Evolutionary conservation across 306 rosid genomes (phyloP).

Genomic region (Psophocarpus tetragonolobus): DNA sequence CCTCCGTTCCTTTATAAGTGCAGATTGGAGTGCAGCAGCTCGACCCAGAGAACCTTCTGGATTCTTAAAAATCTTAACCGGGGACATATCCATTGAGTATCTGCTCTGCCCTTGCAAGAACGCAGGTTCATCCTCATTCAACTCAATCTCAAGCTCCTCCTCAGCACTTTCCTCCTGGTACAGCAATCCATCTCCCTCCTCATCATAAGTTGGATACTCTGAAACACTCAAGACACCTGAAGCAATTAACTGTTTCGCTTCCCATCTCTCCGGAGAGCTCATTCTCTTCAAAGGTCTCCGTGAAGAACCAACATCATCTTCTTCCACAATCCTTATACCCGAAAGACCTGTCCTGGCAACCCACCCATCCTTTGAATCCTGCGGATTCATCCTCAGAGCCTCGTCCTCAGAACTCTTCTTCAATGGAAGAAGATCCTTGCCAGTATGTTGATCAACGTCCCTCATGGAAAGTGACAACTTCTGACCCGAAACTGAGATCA

Average conservation of each 20-base stretch:
- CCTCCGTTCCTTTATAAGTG: constrained; percentile 89
- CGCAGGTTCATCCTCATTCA: constrained; percentile 88
- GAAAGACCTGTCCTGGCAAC: constrained; percentile 75
- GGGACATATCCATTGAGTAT: constrained; percentile 84
- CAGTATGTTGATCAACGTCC: constrained; percentile 81
- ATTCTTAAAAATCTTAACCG: constrained; percentile 89
- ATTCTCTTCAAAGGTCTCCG: constrained; percentile 88
- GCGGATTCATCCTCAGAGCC: constrained; percentile 57
- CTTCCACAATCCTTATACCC: constrained; percentile 83
- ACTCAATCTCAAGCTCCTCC: constrained; percentile 88
- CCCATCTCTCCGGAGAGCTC: constrained; percentile 97
- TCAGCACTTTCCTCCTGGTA: constrained; percentile 88
- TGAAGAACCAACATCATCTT: constrained; percentile 49
- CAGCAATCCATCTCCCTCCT: constrained; percentile 76
- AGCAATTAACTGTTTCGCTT: constrained; percentile 84
- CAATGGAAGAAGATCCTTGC: constrained; percentile 80
- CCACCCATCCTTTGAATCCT: constrained; percentile 64
- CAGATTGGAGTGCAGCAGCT: constrained; percentile 92
- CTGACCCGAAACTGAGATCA: constrained; percentile 72
- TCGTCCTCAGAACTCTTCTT: constrained; percentile 64
- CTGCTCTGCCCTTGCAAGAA: constrained; percentile 88
- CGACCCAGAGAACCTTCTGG: constrained; percentile 89
- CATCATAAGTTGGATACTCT: constrained; percentile 81
- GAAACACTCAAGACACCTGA: constrained; percentile 71
- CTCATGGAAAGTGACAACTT: constrained; percentile 89